Evolutionary conservation across 73 alveolate genomes (phyloP).

Genomic region (Blepharisma japonicum): DNA sequence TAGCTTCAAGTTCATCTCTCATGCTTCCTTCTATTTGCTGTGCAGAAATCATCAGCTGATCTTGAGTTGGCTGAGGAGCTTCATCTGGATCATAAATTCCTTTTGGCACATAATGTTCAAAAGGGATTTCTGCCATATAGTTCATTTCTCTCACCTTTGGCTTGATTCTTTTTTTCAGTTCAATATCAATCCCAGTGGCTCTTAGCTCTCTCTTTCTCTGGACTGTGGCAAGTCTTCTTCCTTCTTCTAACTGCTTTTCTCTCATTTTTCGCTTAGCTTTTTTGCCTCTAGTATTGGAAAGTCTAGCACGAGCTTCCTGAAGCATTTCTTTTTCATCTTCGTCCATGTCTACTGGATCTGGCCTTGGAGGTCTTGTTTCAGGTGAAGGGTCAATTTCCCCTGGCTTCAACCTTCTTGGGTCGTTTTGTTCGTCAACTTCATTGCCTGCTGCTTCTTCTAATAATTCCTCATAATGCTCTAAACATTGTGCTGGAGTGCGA

Average conservation of each 20-base stretch:
- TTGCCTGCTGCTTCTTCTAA: conserved; percentile 98
- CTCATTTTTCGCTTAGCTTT: conserved; percentile 97
- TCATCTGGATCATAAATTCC: conserved; percentile 81
- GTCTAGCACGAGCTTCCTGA: conserved; percentile 99
- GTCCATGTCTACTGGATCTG: conserved; percentile 99
- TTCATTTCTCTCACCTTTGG: conserved; percentile 85
- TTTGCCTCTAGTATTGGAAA: conserved; percentile 99
- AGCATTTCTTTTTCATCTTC: conserved; percentile 99
- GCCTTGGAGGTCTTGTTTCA: conserved; percentile 99
- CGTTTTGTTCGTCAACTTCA: conserved; percentile 90
- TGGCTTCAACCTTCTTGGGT: conserved; percentile 96
- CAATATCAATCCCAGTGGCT: conserved; percentile 94
- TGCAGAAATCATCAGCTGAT: conserved; percentile 68
- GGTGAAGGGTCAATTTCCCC: conserved; percentile 99
- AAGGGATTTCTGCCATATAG: conserved; percentile 93
- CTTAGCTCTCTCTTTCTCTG: conserved; percentile 96
- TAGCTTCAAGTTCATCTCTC: conserved; percentile 94
- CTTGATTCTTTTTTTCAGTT: conserved; percentile 59
- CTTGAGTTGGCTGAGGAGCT: conserved; percentile 64
- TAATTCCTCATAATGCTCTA: conserved; percentile 96
- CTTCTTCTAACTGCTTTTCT: conserved; percentile 99
- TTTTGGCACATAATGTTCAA: conserved; percentile 83
- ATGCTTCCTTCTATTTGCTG: conserved; percentile 77
- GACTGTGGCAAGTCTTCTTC: conserved; percentile 95
- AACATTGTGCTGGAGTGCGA: conserved; percentile 98